Conservation (phyloP, 371 early-diverging fungal species). For the Lichtheimia hyalospora region DNA sequence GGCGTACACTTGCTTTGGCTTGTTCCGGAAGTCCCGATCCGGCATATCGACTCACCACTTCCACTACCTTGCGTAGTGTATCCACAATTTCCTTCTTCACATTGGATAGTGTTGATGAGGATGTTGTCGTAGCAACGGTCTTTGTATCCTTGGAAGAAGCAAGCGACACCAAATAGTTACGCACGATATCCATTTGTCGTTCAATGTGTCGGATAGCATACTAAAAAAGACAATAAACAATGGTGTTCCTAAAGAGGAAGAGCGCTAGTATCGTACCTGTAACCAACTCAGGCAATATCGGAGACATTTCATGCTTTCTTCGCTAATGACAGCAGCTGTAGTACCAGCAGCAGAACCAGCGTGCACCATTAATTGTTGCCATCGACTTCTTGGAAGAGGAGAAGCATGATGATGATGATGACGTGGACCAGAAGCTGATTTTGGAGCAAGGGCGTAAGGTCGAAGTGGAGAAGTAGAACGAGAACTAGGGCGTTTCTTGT, state of each 20-base stretch:
- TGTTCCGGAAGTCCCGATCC: conserved; percentile 84
- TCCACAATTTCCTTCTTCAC: conserved; percentile 85
- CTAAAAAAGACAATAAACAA: conserved; percentile 25
- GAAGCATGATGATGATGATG: conserved; percentile 18
- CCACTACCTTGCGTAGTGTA: conserved; percentile 86
- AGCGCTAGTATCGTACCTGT: conserved; percentile 38
- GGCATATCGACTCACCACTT: conserved; percentile 86
- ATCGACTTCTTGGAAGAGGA: conserved; percentile 52
- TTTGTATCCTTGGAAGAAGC: conserved; percentile 23
- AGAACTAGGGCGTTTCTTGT: conserved; percentile 28
- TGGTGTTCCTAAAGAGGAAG: neutral
- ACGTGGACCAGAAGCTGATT: conserved; percentile 8
- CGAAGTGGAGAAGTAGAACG: conserved; percentile 49
- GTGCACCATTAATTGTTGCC: conserved; percentile 74
- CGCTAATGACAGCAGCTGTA: conserved; percentile 74
- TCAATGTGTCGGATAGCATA: conserved; percentile 86
- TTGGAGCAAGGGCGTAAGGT: conserved; percentile 28
- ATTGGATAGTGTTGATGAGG: conserved; percentile 38
- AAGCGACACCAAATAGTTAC: conserved; percentile 62
- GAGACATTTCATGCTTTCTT: conserved; percentile 78
- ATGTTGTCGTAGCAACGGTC: neutral
- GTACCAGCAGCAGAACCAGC: conserved; percentile 70
- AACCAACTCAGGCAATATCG: conserved; percentile 84
- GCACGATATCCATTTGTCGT: conserved; percentile 73
- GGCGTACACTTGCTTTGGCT: conserved; percentile 81